A percentile compares a stretch with the other conserved stretches of the same genome.
These are phyloP conservation scores for Penicillium angulare DNA, from an alignment of 495 filamentous ascomycete species.

Conservation along the genomic window DNA sequence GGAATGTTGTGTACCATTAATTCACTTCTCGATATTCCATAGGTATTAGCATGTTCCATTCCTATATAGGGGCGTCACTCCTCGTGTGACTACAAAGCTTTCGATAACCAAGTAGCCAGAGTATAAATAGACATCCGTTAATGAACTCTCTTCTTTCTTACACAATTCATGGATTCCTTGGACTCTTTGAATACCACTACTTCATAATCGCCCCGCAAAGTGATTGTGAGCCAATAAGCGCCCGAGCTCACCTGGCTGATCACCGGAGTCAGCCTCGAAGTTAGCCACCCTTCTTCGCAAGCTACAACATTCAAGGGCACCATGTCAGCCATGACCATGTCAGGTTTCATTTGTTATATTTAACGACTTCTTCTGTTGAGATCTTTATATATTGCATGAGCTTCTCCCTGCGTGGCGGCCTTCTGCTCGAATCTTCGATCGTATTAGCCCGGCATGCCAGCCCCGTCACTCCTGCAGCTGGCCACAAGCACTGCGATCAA, in stretches of 20 bases:
- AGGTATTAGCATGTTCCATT: too few relatives aligned
- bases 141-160: too few relatives aligned
- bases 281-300: background rate
- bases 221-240: conserved; percentile 1
- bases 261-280: background rate
- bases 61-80: too few relatives aligned
- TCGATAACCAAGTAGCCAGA: too few relatives aligned
- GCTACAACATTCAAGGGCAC: background rate
- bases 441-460: conserved; percentile 36
- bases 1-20: too few relatives aligned
- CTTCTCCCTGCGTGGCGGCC: conserved; percentile 9
- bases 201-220: too few relatives aligned
- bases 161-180: background rate
- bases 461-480: conserved; percentile 40
- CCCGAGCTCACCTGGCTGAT: background rate
- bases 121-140: too few relatives aligned
- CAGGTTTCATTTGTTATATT: background rate
- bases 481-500: conserved; percentile 45
- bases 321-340: too few relatives aligned
- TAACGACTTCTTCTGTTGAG: conserved; percentile 4
- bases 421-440: conserved; percentile 8
- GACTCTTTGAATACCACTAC: background rate
- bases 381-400: conserved; percentile 8
- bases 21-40: too few relatives aligned
- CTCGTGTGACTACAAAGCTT: too few relatives aligned